Base-by-base conservation (phyloP, 371 early-diverging fungal genomes). In the Amoeboaphelidium occidentale region DNA sequence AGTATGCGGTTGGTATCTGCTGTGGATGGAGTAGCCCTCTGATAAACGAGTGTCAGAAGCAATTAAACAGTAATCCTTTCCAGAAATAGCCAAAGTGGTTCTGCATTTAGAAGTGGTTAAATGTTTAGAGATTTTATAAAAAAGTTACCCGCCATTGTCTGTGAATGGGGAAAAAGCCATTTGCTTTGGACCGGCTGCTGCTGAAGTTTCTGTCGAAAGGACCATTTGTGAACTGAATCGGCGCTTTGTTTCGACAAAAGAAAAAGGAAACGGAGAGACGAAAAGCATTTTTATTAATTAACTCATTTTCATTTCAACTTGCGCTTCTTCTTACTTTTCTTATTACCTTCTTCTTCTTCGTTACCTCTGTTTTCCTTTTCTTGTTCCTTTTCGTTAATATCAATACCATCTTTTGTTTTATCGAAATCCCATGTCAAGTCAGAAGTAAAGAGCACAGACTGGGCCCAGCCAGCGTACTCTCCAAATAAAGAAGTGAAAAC, bases 21-120 rank as follows among this genome's bases (percentile, higher is more conserved):
- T 72, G 68, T 97, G 89, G 67, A 99, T 98, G 53, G 59, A 69
- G 70, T 89, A 96, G 23, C 86, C 94, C 52, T 88, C 81, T 59
- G 84, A 84, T 66, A 91, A 91, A 51, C 99, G 79, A 17, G 99
- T 97, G 65, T 99, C 99, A 23, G 85, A 78, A 23, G 96, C 97
- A 26, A 98, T 69, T 14, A 99, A 64, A 58, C 84, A 79, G 58
- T 79, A 98, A 67, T 97, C 94, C 32, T 79, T 70, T 43, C 96
- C 94, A 41, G 87, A 86, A 62, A 99, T 79, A 44, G 87, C 86
- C 48, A 98, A 60, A 53, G 84, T 70, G 6, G 98, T 94, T 27
- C 97, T 84, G 24, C 23, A 27, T 46, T 2, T 50, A 26, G 17
- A 50, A 50, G 10, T 23, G 3, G 20, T 26, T 23, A 41, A 13